Percentiles rank a stretch among this genome's conserved stretches.
Conservation (phyloP, 352 stramenopile genomes). For the Phytophthora litchii region DNA sequence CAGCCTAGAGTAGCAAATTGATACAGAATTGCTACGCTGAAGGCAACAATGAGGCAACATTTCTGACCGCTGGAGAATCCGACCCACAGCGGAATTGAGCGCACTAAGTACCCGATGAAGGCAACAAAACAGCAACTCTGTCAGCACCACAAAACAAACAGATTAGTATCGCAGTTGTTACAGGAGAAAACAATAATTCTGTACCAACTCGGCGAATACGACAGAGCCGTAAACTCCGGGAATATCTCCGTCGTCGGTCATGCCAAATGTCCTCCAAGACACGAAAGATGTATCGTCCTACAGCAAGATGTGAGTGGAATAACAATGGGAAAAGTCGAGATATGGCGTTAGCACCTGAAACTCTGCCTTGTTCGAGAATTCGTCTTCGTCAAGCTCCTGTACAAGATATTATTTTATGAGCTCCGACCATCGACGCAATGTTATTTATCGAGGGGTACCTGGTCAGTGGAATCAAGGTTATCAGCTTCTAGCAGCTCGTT, state of each 20-base stretch:
- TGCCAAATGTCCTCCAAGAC: constrained; percentile 4
- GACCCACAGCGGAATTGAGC: constrained; percentile 58
- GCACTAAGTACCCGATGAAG: constrained; percentile 65
- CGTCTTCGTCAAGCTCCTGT: constrained; percentile 30
- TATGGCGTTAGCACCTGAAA: constrained; percentile 8
- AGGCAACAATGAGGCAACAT: constrained; percentile 54
- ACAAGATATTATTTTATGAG: constrained; percentile 1
- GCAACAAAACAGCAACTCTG: constrained; percentile 69
- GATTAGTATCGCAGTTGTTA: not conserved
- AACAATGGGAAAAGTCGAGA: not conserved
- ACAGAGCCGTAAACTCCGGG: constrained; percentile 47
- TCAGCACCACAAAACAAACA: not conserved
- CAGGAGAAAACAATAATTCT: not conserved
- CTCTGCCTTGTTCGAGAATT: constrained; percentile 28
- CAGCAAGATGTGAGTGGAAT: not conserved
- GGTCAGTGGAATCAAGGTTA: constrained; percentile 2
- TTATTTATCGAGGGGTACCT: constrained; percentile 2
- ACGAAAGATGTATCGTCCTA: constrained; percentile 11
- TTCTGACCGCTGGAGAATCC: constrained; percentile 62
- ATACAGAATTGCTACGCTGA: constrained; percentile 47
- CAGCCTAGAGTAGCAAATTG: constrained; percentile 53
- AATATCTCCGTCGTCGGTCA: constrained; percentile 25
- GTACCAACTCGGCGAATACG: constrained; percentile 53
- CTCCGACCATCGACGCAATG: not conserved
- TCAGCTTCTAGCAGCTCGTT: constrained; percentile 1